phyloP scores from a whole-genome alignment of 2,329 filamentous ascomycete species.

The Penicillium sp. region DNA sequence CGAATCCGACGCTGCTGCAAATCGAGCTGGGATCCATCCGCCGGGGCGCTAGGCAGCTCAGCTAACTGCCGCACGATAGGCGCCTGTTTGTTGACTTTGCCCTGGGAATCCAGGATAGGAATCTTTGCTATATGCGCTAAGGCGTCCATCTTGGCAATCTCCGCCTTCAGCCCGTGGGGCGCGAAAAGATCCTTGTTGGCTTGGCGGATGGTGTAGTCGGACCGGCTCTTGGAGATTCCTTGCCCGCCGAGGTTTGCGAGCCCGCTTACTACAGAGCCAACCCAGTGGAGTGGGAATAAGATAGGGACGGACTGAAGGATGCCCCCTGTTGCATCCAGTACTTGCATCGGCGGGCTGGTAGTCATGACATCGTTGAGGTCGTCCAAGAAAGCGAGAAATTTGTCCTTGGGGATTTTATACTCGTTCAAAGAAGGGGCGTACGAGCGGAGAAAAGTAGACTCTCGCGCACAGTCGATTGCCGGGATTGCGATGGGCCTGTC shows the following conservation, averaged over 20 bases:
- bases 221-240: constrained; percentile 24
- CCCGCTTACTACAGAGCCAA: constrained; percentile 24
- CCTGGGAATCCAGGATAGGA: constrained; percentile 24
- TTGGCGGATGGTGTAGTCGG: constrained; percentile 21
- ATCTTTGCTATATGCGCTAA: constrained; percentile 27
- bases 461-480: constrained; percentile 9
- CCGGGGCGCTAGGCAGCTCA: constrained; percentile 1
- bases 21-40: constrained; percentile 3
- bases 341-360: constrained; percentile 28
- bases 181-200: constrained; percentile 28
- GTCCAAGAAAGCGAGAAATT: constrained; percentile 27
- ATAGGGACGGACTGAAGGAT: constrained; percentile 26
- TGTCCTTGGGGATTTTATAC: constrained; percentile 13
- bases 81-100: constrained; percentile 22
- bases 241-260: constrained; percentile 22
- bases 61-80: constrained; percentile 14
- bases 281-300: constrained; percentile 23
- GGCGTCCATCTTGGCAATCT: constrained; percentile 28
- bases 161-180: constrained; percentile 24
- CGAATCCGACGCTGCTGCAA: constrained; percentile 13
- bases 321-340: constrained; percentile 26
- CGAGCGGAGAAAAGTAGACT: constrained; percentile 18
- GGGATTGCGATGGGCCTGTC: constrained; percentile 17
- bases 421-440: constrained; percentile 13
- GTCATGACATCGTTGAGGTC: constrained; percentile 25